Base-by-base conservation (phyloP, 352 stramenopile species). In the Pythium angustatum region DNA sequence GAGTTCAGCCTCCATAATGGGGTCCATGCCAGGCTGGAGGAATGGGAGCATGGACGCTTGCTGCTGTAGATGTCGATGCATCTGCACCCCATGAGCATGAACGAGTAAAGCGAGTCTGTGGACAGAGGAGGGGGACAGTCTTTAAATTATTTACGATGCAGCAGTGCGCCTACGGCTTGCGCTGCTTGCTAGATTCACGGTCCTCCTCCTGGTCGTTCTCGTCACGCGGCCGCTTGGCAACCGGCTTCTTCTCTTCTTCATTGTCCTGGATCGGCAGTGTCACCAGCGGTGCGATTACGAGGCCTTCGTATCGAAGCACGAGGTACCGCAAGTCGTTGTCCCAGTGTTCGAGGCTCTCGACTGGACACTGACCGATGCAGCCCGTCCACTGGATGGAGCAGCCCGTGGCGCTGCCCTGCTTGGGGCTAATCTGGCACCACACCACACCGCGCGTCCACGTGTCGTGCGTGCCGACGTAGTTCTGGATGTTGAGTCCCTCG, bases 321-420 rank as follows among this genome's bases (percentile, higher is more conserved):
- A 88, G 78, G 58, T 85, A 86, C 33, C 86, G 80, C 53, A 90
- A 76, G 53, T 90, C 81, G 48, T 76, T 73, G 45, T 77, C 64
- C 81, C 81, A 90, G 26, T 79, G 82, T 49, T 76, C 55, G 11
- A 78, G 66, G 19, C 69, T 79, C n/a, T 75, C 73, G 11, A 75
- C 65, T 1, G 69, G 66, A 22, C 72, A 75, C 22, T 76, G 68
- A 26, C 75, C 75, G 21, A 87, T 50, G 58, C 72, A 84, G n/a
- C 81, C 81, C 31, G 76, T 81, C 56, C 81, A 79, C 28, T 78
- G 75, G 31, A 84, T 79, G 1, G 72, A 53, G 54, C 78, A 87
- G 17, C 78, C 77, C 12, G 22, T 41, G 50, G 51, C 34, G 28
- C 52, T 59, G 36, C 56, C 60, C 26, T 53, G 30, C 19, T 27